These are phyloP conservation scores for Daldinia sp. DNA, from an alignment of 2,329 filamentous ascomycete genomes.

Conservation along the genomic window DNA sequence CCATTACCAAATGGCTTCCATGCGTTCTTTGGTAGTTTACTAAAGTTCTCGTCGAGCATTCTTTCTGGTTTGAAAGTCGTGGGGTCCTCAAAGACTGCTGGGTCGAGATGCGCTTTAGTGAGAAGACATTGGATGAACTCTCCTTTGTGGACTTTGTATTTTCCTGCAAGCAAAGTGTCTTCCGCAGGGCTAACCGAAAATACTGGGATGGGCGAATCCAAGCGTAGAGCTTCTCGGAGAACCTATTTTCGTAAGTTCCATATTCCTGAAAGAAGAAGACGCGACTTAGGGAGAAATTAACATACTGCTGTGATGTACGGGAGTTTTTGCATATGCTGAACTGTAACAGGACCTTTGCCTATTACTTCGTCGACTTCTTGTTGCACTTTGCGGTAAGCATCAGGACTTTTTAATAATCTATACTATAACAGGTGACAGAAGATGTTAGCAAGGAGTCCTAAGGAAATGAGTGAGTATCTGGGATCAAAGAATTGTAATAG, in stretches of 20 bases:
- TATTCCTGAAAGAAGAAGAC: background rate
- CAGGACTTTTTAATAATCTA: slow-evolving; percentile 59
- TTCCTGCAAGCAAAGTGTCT: slow-evolving; percentile 62
- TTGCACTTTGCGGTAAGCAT: slow-evolving; percentile 60
- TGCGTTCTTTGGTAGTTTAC: slow-evolving; percentile 54
- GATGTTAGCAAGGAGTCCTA: background rate
- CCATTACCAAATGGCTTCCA: slow-evolving; percentile 69
- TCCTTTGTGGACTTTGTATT: slow-evolving; percentile 63
- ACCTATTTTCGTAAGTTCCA: slow-evolving; percentile 44
- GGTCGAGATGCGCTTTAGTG: slow-evolving; percentile 65
- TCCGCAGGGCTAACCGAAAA: slow-evolving; percentile 58
- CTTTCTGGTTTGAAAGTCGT: slow-evolving; percentile 70
- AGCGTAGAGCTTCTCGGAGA: slow-evolving; percentile 66
- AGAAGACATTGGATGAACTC: slow-evolving; percentile 61
- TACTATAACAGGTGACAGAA: slow-evolving; percentile 11
- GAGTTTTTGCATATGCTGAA: slow-evolving; percentile 63
- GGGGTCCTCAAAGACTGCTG: slow-evolving; percentile 68
- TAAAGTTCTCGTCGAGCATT: slow-evolving; percentile 67
- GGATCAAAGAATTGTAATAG: background rate
- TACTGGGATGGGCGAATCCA: slow-evolving; percentile 62
- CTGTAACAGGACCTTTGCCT: slow-evolving; percentile 58
- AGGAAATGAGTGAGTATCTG: background rate
- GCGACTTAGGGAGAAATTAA: background rate
- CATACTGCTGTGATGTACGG: slow-evolving; percentile 63
- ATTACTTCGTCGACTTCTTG: slow-evolving; percentile 66